Conservation (phyloP, 73 alveolate species). For the Effrenium voratum region DNA sequence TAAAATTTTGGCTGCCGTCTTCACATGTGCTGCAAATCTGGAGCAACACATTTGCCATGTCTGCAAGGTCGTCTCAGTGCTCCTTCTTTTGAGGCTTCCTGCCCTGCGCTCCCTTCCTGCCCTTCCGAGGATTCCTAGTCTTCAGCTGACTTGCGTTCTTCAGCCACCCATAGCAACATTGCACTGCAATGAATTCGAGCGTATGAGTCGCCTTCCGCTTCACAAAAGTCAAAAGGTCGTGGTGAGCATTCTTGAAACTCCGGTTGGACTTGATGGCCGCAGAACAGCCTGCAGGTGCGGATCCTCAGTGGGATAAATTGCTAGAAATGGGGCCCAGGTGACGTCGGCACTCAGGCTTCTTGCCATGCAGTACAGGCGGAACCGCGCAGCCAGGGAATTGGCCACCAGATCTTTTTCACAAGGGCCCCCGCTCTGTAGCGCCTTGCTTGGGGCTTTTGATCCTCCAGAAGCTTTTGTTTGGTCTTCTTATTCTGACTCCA, state of each 20-base stretch:
- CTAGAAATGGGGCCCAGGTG: conserved; percentile 59
- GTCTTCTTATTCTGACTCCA: not conserved
- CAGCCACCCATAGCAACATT: conserved; percentile 37
- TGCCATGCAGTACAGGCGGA: conserved; percentile 31
- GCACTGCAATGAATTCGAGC: conserved; percentile 44
- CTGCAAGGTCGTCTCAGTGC: not conserved
- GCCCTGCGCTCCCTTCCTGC: too few relatives aligned
- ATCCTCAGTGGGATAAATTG: conserved; percentile 31
- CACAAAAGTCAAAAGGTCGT: conserved; percentile 31
- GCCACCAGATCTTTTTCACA: conserved; percentile 60
- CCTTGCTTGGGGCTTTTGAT: conserved; percentile 31
- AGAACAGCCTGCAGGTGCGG: not conserved
- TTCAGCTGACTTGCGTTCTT: conserved; percentile 34
- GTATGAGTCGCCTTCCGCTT: conserved; percentile 3
- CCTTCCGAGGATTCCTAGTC: too few relatives aligned
- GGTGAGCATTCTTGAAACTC: conserved; percentile 47
- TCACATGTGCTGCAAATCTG: conserved; percentile 16
- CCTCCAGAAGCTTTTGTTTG: not conserved
- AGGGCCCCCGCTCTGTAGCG: conserved; percentile 10
- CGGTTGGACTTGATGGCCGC: conserved; percentile 39
- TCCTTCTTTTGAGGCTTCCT: conserved; percentile 29
- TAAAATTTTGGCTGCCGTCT: conserved; percentile 15
- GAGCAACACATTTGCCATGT: conserved; percentile 41
- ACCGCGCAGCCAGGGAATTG: conserved; percentile 59
- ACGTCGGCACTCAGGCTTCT: not conserved